These are phyloP conservation scores for Aspergillus puulaauensis DNA, from an alignment of 2,329 filamentous ascomycete species.

Conservation along the genomic window DNA sequence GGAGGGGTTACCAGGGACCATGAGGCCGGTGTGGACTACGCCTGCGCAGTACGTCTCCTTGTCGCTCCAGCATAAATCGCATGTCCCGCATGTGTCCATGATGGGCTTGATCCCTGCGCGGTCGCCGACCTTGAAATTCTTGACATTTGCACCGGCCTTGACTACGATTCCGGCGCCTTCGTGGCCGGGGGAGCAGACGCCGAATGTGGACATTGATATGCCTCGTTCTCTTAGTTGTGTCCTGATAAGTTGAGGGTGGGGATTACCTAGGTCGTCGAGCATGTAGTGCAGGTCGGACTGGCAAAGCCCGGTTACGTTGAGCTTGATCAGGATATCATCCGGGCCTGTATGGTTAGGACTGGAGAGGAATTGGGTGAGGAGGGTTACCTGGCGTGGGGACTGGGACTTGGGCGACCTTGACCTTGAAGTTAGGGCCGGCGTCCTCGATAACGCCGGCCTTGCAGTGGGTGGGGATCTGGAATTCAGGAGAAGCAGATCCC, in stretches of 20 bases:
- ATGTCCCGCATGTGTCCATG: conserved; percentile 52
- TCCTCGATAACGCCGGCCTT: conserved; percentile 54
- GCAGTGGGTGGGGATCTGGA: conserved; percentile 47
- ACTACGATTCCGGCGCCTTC: conserved; percentile 61
- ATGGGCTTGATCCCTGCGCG: conserved; percentile 55
- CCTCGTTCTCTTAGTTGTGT: background rate
- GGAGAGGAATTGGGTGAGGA: background rate
- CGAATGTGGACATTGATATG: conserved; percentile 39
- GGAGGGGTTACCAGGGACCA: conserved; percentile 37
- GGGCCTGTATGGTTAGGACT: conserved; percentile 37
- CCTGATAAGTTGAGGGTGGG: conserved; percentile 22
- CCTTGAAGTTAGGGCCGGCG: conserved; percentile 49
- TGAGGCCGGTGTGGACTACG: conserved; percentile 40
- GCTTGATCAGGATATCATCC: conserved; percentile 56
- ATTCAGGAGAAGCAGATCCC: conserved; percentile 2
- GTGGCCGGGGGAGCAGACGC: conserved; percentile 51
- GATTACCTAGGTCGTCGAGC: conserved; percentile 52
- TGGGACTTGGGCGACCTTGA: conserved; percentile 50
- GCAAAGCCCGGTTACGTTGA: conserved; percentile 61
- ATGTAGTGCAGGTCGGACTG: conserved; percentile 60
- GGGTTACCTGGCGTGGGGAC: conserved; percentile 49
- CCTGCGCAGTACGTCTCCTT: conserved; percentile 50
- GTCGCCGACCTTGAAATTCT: conserved; percentile 54
- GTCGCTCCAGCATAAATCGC: conserved; percentile 52
- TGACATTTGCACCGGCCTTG: conserved; percentile 54